phyloP scores from a whole-genome alignment of 2,329 filamentous ascomycete species.

The Colletotrichum destructivum region DNA sequence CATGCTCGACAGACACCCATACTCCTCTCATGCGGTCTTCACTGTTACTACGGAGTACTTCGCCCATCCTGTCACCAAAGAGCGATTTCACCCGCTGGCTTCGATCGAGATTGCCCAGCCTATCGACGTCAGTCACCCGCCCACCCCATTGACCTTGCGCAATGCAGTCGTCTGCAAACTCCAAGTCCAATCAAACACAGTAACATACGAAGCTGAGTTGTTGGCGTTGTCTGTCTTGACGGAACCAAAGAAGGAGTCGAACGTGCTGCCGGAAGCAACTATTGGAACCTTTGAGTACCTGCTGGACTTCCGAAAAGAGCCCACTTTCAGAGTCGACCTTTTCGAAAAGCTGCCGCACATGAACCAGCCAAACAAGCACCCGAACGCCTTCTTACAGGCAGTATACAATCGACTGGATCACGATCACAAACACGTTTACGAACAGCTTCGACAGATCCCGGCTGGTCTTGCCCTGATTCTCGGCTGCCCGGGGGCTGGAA shows the following conservation, averaged over 20 bases:
- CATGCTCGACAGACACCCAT: not conserved
- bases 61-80: conserved; percentile 20
- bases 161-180: conserved; percentile 30
- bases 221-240: conserved; percentile 25
- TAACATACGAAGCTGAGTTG: conserved; percentile 36
- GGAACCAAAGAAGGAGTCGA: conserved; percentile 15
- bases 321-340: conserved; percentile 25
- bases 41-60: conserved; percentile 30
- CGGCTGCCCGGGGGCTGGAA: conserved; percentile 63
- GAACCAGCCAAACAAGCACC: conserved; percentile 22
- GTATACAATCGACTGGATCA: conserved; percentile 49
- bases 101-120: conserved; percentile 4
- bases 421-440: conserved; percentile 56
- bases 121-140: not conserved
- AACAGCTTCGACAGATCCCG: conserved; percentile 53
- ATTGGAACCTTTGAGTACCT: conserved; percentile 25
- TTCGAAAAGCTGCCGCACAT: conserved; percentile 37
- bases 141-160: not conserved
- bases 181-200: conserved; percentile 9
- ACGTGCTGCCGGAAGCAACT: conserved; percentile 1
- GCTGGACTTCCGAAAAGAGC: conserved; percentile 30
- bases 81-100: conserved; percentile 21
- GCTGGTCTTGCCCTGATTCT: conserved; percentile 62
- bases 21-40: conserved; percentile 24
- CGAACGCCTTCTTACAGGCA: conserved; percentile 3